Base-by-base conservation (phyloP, 2,329 filamentous ascomycete species). In the Penicillium sclerotigenum region DNA sequence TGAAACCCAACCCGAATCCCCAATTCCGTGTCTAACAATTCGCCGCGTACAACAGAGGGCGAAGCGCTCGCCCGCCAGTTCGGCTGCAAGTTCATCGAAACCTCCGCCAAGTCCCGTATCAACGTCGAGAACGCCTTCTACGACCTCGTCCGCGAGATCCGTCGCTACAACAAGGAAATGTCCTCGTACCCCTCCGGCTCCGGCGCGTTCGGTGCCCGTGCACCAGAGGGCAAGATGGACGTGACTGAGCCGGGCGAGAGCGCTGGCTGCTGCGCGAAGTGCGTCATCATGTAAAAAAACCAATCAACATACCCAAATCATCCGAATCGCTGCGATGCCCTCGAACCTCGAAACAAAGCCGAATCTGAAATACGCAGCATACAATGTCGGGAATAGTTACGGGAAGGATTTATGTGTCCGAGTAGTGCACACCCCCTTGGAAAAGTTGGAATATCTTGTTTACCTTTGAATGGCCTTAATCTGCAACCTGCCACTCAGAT, bases 111-210 rank as follows among this genome's bases (percentile, higher is more conserved):
- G 80, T 96, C 92, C 60, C 88, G 93, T 74, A 95, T 94, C 81
- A 97, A 97, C 73, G 94, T 99, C 69, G 94, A 99, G 78, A 92
- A 95, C 78, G 91, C 93, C 53, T 99, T 99, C 80, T 97, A 93
- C 83, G 92, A 97, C 73, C 92, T 97, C 67, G 94, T 99, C 57
- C 89, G 94, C 73, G 94, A 97, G 75, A 99, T 99, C 72, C 87
- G 94, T 78, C 89, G 91, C 78, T 97, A 96, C 80, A 97, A 99
- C 85, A 93, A 94, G 75, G 93, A 97, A 73, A 95, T 97, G 87
- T 91, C 92, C 59, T 90, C 90, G 58, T 90, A 95, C 76, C 86
- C 87, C 42, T 85, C 87, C 57, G 85, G 83, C 59, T 88, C 87
- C 55, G 75, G 74, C 66, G 86, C 87, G 64, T 80, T 84, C 68